Evolutionary conservation across 2,329 filamentous ascomycete genomes (phyloP).

Genomic region (Botrytis squamosa): DNA sequence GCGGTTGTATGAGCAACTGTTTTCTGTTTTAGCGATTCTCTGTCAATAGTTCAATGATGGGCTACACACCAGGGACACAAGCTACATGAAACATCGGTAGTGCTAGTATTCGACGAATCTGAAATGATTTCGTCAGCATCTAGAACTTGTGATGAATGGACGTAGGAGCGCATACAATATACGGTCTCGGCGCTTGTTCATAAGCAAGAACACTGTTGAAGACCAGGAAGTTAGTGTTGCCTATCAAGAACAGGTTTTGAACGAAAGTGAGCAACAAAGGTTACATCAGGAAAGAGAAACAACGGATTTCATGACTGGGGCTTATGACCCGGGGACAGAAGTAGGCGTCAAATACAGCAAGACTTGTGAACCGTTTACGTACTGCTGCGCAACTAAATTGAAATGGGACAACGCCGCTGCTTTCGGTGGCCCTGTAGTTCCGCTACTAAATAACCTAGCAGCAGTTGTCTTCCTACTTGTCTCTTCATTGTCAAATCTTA

Average conservation of each 20-base stretch:
- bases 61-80: slow-evolving; percentile 59
- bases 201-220: slow-evolving; percentile 38
- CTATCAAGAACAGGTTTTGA: not conserved
- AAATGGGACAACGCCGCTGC: slow-evolving; percentile 42
- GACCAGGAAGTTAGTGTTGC: not conserved
- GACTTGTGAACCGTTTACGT: too few species aligned
- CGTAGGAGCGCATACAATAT: slow-evolving; percentile 57
- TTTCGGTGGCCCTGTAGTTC: slow-evolving; percentile 58
- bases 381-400: slow-evolving; percentile 40
- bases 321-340: too few species aligned
- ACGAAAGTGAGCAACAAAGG: not conserved
- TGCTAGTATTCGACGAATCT: slow-evolving; percentile 50
- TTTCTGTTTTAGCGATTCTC: not conserved
- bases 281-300: too few species aligned
- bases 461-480: slow-evolving; percentile 40
- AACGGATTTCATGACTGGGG: too few species aligned
- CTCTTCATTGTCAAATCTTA: slow-evolving; percentile 32
- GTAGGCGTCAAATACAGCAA: too few species aligned
- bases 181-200: slow-evolving; percentile 54
- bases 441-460: slow-evolving; percentile 47
- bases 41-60: not conserved
- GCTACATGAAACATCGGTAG: slow-evolving; percentile 59
- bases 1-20: slow-evolving; percentile 65
- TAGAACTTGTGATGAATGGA: not conserved
- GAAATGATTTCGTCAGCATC: slow-evolving; percentile 34